Percentiles rank a stretch among this genome's conserved stretches.
phyloP scores from a whole-genome alignment of 306 rosid species.

The Casuarina cunninghamiana region DNA sequence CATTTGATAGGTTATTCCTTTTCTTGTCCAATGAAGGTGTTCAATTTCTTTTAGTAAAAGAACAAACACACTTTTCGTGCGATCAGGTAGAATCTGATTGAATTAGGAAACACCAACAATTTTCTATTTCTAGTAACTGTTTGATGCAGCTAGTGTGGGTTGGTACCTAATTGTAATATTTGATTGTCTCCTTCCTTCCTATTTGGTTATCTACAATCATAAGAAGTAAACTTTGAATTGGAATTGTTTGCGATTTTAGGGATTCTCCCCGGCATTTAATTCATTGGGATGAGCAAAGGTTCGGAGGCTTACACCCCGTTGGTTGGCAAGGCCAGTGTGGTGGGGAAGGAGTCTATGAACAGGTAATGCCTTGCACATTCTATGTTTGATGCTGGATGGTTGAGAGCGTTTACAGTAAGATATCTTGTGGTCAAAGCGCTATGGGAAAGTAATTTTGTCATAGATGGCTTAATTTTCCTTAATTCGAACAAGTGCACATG shows the following conservation, averaged over 20 bases:
- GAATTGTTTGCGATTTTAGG: conserved; percentile 23
- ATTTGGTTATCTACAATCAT: background rate
- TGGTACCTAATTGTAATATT: background rate
- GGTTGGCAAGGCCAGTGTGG: conserved; percentile 36
- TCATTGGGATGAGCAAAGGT: conserved; percentile 40
- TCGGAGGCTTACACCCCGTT: conserved; percentile 49
- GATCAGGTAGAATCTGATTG: background rate
- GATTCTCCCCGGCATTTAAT: conserved; percentile 15
- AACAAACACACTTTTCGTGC: background rate
- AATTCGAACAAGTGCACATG: background rate
- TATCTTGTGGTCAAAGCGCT: background rate
- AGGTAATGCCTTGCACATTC: conserved; percentile 35
- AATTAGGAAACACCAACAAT: background rate
- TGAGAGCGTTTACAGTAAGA: background rate
- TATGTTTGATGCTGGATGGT: background rate
- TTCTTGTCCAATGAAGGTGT: background rate
- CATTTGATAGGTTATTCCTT: background rate
- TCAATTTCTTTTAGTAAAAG: background rate
- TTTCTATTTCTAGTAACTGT: background rate
- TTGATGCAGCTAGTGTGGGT: background rate
- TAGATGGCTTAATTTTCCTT: background rate
- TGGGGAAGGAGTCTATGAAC: conserved; percentile 32
- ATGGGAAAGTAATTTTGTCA: background rate
- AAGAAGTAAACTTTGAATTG: conserved; percentile 9
- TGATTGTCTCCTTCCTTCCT: background rate